A percentile compares a stretch with the other conserved stretches of the same genome.
Conservation (phyloP, 176 grass and related monocot genomes). For the Hyparrhenia diplandra region DNA sequence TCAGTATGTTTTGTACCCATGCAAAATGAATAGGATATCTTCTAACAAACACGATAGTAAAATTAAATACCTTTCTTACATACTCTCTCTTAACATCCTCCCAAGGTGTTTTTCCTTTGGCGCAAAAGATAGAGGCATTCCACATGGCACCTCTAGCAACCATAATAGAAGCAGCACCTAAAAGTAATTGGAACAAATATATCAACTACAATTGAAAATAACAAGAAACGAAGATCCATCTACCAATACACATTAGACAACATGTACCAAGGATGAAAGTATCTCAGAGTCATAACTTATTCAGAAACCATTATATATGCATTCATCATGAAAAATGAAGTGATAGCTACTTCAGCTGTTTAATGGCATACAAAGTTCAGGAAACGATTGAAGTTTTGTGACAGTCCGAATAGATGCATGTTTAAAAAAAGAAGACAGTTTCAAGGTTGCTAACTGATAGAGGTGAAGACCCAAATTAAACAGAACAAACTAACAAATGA, state of each 20-base stretch:
- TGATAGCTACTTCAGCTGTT: not conserved
- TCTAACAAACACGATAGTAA: not conserved
- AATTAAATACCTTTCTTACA: conserved; percentile 80
- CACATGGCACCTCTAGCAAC: conserved; percentile 94
- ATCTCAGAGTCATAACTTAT: not conserved
- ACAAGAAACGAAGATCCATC: not conserved
- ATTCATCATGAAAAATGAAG: conserved; percentile 8
- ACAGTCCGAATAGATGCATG: not conserved
- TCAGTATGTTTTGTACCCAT: not conserved
- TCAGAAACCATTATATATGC: conserved; percentile 4
- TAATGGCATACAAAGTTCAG: not conserved
- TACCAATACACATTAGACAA: not conserved
- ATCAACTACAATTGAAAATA: not conserved
- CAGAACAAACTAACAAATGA: too few relatives aligned
- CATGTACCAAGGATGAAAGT: not conserved
- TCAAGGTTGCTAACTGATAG: not conserved
- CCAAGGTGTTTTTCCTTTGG: conserved; percentile 67
- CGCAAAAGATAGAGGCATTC: conserved; percentile 88
- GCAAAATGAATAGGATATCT: not conserved
- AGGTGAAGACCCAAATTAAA: not conserved
- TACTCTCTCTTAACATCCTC: conserved; percentile 92
- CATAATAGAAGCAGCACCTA: conserved; percentile 90
- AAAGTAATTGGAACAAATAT: conserved; percentile 21
- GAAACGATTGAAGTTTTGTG: not conserved
- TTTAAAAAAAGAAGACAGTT: not conserved